Evolutionary conservation across 768 basidiomycete species (phyloP).

Genomic region (Auricularia sp.): DNA sequence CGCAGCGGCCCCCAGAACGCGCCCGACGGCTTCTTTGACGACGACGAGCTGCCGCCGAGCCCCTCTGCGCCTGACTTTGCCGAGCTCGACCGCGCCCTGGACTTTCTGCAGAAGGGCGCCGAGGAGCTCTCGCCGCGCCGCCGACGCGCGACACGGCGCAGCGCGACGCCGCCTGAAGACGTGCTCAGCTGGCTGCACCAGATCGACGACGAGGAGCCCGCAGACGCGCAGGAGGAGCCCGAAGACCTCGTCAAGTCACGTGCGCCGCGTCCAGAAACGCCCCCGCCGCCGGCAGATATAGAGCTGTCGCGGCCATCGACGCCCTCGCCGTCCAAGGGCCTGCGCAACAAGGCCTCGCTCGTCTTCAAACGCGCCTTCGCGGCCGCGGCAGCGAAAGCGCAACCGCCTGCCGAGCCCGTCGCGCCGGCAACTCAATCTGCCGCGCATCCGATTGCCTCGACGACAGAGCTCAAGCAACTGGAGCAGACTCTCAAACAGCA

Average conservation of each 20-base stretch:
- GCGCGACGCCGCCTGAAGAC: background rate
- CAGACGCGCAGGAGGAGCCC: background rate
- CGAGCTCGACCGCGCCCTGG: background rate
- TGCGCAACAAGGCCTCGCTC: background rate
- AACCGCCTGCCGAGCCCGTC: background rate
- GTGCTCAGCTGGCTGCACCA: background rate
- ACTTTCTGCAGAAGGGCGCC: background rate
- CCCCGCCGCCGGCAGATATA: too few species aligned
- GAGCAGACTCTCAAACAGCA: too few species aligned
- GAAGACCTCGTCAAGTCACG: background rate
- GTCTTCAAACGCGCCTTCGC: background rate
- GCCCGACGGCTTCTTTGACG: background rate
- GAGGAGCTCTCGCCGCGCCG: background rate
- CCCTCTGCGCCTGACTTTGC: slow-evolving; percentile 1
- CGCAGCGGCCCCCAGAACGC: background rate
- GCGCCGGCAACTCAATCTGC: too few species aligned
- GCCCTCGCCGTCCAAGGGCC: background rate
- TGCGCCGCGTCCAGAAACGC: too few species aligned
- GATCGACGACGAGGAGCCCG: background rate
- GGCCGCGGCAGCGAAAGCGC: background rate
- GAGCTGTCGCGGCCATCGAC: background rate
- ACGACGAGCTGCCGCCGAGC: background rate
- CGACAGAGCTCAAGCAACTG: too few species aligned
- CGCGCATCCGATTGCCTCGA: too few species aligned
- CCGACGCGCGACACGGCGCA: background rate